These are phyloP conservation scores for thale cress (Arabidopsis thaliana) DNA, from an alignment of 345 rosid genomes.

Conservation along the genomic window DNA sequence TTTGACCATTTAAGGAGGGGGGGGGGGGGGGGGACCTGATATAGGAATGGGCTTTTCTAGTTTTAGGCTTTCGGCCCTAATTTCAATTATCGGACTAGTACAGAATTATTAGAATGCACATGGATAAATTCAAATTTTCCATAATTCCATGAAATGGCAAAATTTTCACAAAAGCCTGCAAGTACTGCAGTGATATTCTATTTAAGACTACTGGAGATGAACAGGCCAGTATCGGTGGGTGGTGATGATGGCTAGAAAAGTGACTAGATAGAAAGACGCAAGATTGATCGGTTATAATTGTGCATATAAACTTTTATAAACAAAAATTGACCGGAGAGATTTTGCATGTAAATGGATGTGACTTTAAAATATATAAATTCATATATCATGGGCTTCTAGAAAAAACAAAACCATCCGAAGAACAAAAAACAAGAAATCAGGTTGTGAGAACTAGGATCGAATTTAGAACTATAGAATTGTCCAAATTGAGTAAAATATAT, in stretches of 20 bases:
- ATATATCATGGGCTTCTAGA: neutral
- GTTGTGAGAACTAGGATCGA: neutral
- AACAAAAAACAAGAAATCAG: neutral
- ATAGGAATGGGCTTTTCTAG: neutral
- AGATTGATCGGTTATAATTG: constrained; percentile 8
- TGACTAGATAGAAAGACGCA: neutral
- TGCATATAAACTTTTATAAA: neutral
- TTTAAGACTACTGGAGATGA: neutral
- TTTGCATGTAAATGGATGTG: neutral
- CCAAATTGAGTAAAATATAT: neutral
- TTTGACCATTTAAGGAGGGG: too few species aligned
- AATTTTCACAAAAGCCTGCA: neutral
- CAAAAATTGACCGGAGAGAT: neutral
- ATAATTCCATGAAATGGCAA: neutral
- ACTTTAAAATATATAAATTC: neutral
- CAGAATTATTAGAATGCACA: neutral
- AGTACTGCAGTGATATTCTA: neutral
- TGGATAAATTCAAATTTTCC: too few species aligned
- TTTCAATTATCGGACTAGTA: neutral
- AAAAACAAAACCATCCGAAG: neutral
- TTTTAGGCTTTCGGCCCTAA: constrained; percentile 4
- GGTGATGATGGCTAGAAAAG: neutral
- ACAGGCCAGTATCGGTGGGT: neutral
- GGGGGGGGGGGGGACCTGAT: neutral
- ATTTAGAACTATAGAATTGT: neutral